phyloP scores from a whole-genome alignment of 148 eudicot genomes.

The Drosera capensis region DNA sequence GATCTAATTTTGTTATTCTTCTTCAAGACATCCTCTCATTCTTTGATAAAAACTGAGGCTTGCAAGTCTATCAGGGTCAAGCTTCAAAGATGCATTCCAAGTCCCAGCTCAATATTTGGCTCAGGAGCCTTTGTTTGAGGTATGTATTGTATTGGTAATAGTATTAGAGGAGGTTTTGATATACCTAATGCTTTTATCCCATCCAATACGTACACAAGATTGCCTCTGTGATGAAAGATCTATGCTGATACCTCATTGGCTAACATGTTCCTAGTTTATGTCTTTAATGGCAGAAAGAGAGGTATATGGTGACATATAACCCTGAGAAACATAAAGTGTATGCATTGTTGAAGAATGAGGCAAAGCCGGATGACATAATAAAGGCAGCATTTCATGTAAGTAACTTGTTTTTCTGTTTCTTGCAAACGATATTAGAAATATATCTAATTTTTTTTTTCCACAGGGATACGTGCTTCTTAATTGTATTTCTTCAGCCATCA shows the following conservation, averaged over 20 bases:
- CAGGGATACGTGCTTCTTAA: constrained; percentile 92
- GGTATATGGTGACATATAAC: constrained; percentile 72
- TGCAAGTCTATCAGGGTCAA: constrained; percentile 41
- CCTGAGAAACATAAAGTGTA: constrained; percentile 68
- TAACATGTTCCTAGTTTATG: too few species aligned
- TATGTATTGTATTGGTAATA: constrained; percentile 10
- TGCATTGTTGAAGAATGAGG: constrained; percentile 90
- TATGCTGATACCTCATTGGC: too few species aligned
- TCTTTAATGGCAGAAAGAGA: constrained; percentile 42
- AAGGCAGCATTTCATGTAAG: constrained; percentile 96
- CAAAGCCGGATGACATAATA: constrained; percentile 84
- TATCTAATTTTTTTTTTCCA: constrained; percentile 9
- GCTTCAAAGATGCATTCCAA: constrained; percentile 89
- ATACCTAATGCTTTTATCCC: too few species aligned
- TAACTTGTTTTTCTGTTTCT: constrained; percentile 3
- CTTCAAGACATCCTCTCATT: constrained; percentile 2
- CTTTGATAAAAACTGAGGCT: constrained; percentile 6
- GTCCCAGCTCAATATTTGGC: constrained; percentile 71
- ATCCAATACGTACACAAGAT: too few species aligned
- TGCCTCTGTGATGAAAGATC: too few species aligned
- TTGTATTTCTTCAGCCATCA: constrained; percentile 41
- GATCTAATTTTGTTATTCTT: too few species aligned
- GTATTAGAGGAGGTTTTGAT: too few species aligned
- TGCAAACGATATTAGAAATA: neutral
- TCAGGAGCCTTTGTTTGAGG: constrained; percentile 83